Conservation (phyloP, 306 rosid species). For the Oxytropis ochrocephala region DNA sequence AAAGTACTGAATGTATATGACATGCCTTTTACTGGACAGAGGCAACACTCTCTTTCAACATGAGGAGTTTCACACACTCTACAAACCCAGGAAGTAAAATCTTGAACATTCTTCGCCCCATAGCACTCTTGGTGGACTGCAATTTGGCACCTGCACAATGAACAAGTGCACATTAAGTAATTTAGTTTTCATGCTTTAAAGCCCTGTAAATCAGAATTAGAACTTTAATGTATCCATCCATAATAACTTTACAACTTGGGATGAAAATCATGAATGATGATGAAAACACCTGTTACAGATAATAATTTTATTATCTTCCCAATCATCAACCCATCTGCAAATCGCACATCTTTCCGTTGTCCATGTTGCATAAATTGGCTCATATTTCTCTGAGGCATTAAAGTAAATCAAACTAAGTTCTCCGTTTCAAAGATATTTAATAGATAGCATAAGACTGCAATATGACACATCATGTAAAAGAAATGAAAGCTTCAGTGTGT, state of each 20-base stretch:
- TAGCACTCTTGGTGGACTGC: constrained; percentile 98
- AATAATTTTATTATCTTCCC: constrained; percentile 87
- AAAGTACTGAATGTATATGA: constrained; percentile 17
- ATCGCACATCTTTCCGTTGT: constrained; percentile 87
- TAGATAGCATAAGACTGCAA: constrained; percentile 1
- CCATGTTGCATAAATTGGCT: constrained; percentile 74
- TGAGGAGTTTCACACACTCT: constrained; percentile 89
- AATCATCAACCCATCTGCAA: constrained; percentile 96
- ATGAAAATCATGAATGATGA: constrained; percentile 17
- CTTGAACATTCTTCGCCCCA: constrained; percentile 72
- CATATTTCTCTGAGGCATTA: constrained; percentile 57
- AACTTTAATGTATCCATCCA: constrained; percentile 8
- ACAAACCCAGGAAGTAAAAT: constrained; percentile 97
- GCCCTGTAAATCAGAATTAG: not conserved
- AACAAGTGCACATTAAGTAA: not conserved
- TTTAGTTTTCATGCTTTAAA: constrained; percentile 2
- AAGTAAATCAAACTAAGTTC: constrained; percentile 23
- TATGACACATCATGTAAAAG: not conserved
- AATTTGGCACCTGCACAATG: constrained; percentile 72
- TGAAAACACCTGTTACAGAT: constrained; percentile 80
- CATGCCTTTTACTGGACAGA: constrained; percentile 91
- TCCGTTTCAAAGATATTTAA: constrained; percentile 12
- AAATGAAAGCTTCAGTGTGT: constrained; percentile 20
- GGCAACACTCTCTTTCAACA: constrained; percentile 80
- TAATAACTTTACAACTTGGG: not conserved